phyloP scores from a whole-genome alignment of 2,329 filamentous ascomycete species.

The Stagonosporopsis tanaceti region DNA sequence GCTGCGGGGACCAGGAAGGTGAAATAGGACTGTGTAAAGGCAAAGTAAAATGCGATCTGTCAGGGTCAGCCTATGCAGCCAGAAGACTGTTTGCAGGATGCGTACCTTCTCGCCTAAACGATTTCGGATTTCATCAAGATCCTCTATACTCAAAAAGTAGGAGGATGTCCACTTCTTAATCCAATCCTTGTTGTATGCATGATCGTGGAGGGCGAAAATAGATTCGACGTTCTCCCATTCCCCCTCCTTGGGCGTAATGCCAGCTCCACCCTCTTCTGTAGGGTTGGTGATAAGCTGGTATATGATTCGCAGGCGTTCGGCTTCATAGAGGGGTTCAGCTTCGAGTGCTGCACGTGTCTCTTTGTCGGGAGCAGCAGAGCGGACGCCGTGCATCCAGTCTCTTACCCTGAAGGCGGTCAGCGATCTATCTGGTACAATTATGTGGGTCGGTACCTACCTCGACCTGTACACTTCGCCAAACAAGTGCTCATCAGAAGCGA shows the following conservation, averaged over 20 bases:
- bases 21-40: constrained; percentile 91
- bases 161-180: constrained; percentile 61
- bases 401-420: constrained; percentile 68
- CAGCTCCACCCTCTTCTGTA: constrained; percentile 57
- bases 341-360: constrained; percentile 74
- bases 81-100: not conserved
- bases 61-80: constrained; percentile 23
- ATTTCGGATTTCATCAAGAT: constrained; percentile 60
- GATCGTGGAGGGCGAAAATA: constrained; percentile 60
- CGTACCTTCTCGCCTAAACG: constrained; percentile 58
- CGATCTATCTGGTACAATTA: not conserved
- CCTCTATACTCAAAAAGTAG: constrained; percentile 56
- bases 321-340: constrained; percentile 80
- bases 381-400: constrained; percentile 92
- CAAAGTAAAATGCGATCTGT: constrained; percentile 91
- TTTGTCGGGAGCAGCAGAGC: constrained; percentile 76
- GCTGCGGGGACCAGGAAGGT: constrained; percentile 84
- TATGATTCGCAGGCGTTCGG: constrained; percentile 86
- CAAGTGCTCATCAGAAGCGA: constrained; percentile 78
- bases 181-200: constrained; percentile 62
- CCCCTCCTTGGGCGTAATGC: constrained; percentile 59
- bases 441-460: constrained; percentile 56
- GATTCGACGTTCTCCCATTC: constrained; percentile 60
- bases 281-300: constrained; percentile 74
- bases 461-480: constrained; percentile 84